phyloP scores from a whole-genome alignment of 2,329 filamentous ascomycete species.

The Penicillium verrucosum region DNA sequence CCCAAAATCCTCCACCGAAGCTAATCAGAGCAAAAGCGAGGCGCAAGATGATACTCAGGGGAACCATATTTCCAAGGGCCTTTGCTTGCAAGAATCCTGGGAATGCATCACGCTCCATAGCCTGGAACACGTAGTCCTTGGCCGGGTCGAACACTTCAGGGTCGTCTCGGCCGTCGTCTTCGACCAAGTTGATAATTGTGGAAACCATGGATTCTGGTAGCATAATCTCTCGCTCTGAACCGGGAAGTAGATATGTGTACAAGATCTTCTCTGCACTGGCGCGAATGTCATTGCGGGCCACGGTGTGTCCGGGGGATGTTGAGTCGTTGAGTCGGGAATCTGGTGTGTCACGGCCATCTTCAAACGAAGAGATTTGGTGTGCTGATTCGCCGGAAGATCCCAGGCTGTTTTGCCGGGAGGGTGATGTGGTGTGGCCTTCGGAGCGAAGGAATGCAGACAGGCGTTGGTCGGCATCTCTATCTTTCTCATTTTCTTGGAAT shows the following conservation, averaged over 20 bases:
- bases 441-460: constrained; percentile 83
- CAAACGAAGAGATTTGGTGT: constrained; percentile 40
- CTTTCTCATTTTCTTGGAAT: constrained; percentile 59
- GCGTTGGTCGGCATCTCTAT: constrained; percentile 78
- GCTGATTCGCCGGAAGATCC: constrained; percentile 44
- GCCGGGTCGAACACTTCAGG: constrained; percentile 96
- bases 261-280: constrained; percentile 96
- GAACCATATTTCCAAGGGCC: constrained; percentile 91
- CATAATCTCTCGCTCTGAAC: constrained; percentile 94
- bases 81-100: constrained; percentile 94
- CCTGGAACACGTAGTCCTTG: constrained; percentile 99
- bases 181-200: constrained; percentile 81
- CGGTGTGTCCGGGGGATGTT: constrained; percentile 76
- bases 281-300: constrained; percentile 84
- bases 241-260: constrained; percentile 93
- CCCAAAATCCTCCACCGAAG: constrained; percentile 92
- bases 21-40: constrained; percentile 79
- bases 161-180: constrained; percentile 87
- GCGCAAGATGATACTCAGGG: constrained; percentile 80
- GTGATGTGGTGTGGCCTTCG: constrained; percentile 46
- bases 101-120: constrained; percentile 99
- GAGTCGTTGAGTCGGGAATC: constrained; percentile 66
- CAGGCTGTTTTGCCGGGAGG: constrained; percentile 55
- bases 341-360: constrained; percentile 55
- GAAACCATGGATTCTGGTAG: constrained; percentile 82